Evolutionary conservation across 495 filamentous ascomycete species (phyloP), one percentile per base, ranked within the genome.

Genomic region (Saxophila tyrrhenica): DNA sequence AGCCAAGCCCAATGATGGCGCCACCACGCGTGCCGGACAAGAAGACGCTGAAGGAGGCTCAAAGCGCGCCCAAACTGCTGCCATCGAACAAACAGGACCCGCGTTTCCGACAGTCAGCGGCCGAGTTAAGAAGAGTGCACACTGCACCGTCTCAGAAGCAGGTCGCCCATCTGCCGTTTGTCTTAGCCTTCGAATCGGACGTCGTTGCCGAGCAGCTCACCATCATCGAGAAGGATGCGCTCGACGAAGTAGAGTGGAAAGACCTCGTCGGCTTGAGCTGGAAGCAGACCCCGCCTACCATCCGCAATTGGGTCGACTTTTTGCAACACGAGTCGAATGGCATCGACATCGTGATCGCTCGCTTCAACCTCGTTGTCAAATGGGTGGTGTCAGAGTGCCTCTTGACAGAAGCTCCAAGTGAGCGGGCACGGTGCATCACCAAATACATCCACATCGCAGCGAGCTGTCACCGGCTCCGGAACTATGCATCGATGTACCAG

Each of bases 291-390:
- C 75, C 82, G 10, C 74, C 78, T 29, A 79, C 82, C 58, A 73
- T 79, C 20, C 78, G 78, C 46, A 82, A 85, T 55, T 99, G 94
- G 94, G 88, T 95, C n/a, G 83, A 92, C 47, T 96, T 92, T 64
- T 77, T 99, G 13, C 79, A 80, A 25, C 79, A 83, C 16, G 82
- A 94, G 55, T 85, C 85, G 22, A 84, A 80, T 35, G 92, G 92
- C 20, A 87, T 97, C 50, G 92, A 96, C 61, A 76, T 99, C n/a
- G 89, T 95, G 20, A 89, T 95, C 60, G 88, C 90, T 19, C 85
- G 94, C 35, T 96, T 96, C 73, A 97, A 97, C 66, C 76, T 99
- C 57, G 86, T 97, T 77, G 90, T 94, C 48, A 96, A 95, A 73
- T 99, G 94, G 94, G 84, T 85, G 15, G 75, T 94, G 21, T 96